A percentile compares a stretch with the other conserved stretches of the same genome.
Conservation (phyloP, 2,329 filamentous ascomycete genomes). For the Phaeoacremonium minimum region DNA sequence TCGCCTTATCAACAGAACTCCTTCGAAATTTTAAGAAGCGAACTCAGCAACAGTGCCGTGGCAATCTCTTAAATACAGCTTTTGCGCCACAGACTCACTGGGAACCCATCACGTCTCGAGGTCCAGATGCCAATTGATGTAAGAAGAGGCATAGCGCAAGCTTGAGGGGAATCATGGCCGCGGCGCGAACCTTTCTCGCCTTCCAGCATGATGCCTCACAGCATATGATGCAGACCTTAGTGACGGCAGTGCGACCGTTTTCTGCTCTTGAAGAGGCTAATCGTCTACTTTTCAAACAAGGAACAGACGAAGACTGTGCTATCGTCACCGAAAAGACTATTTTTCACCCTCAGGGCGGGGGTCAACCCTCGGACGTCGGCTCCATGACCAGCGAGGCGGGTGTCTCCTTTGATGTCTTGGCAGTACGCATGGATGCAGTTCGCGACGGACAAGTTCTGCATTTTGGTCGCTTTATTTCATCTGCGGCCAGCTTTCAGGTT, state of each 20-base stretch:
- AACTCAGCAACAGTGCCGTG: no score
- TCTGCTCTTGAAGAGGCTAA: conserved; percentile 44
- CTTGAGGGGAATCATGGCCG: conserved; percentile 2
- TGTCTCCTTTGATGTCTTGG: conserved; percentile 44
- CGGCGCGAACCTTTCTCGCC: conserved; percentile 33
- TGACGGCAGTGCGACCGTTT: conserved; percentile 45
- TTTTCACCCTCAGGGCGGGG: conserved; percentile 72
- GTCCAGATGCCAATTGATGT: no score
- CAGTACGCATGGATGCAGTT: conserved; percentile 51
- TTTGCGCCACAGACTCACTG: no score
- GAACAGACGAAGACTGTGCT: conserved; percentile 45
- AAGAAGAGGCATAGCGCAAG: no score
- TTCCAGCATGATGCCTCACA: conserved; percentile 40
- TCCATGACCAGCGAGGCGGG: conserved; percentile 34
- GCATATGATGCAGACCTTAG: conserved; percentile 32
- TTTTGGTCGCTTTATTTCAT: conserved; percentile 51
- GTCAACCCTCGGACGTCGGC: conserved; percentile 67
- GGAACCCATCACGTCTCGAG: no score
- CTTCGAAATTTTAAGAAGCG: no score
- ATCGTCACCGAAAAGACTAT: conserved; percentile 63
- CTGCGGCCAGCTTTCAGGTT: conserved; percentile 23
- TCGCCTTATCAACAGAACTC: no score
- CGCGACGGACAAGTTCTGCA: conserved; percentile 57
- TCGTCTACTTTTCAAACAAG: conserved; percentile 54
- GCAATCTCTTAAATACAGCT: no score